A percentile compares a stretch with the other conserved stretches of the same genome.
Evolutionary conservation across 1,139 yeast species (phyloP).

Genomic region (Sugiyamaella grinbergsii): DNA sequence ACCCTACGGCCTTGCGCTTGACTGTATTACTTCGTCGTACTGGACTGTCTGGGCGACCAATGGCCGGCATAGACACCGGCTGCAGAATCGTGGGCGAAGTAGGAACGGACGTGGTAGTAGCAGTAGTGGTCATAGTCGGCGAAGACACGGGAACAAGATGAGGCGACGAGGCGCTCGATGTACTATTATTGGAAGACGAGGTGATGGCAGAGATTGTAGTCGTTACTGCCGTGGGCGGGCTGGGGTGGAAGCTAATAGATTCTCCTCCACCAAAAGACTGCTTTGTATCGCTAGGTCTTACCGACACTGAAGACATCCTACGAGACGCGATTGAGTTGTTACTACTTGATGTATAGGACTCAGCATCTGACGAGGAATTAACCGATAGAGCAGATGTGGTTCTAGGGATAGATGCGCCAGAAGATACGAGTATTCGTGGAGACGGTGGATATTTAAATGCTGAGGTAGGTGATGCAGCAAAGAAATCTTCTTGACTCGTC

Average conservation of each 20-base stretch:
- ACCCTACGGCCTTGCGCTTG: constrained; percentile 20
- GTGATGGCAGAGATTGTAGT: constrained; percentile 19
- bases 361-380: background rate
- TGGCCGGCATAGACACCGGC: background rate
- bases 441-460: background rate
- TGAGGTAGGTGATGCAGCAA: background rate
- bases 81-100: constrained; percentile 7
- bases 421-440: background rate
- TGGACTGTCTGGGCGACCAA: constrained; percentile 2
- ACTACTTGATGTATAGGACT: background rate
- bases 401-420: background rate
- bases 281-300: constrained; percentile 1
- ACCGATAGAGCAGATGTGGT: background rate
- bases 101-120: background rate
- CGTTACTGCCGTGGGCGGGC: constrained; percentile 24
- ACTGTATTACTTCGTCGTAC: constrained; percentile 15
- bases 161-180: too few species aligned
- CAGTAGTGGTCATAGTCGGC: background rate
- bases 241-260: constrained; percentile 23
- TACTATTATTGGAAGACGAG: too few species aligned
- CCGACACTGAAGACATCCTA: constrained; percentile 20
- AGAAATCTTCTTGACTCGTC: background rate
- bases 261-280: constrained; percentile 6
- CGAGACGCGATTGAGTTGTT: constrained; percentile 2
- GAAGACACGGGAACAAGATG: too few species aligned